phyloP scores from a whole-genome alignment of 441 rosid species.

The Croton setiger region DNA sequence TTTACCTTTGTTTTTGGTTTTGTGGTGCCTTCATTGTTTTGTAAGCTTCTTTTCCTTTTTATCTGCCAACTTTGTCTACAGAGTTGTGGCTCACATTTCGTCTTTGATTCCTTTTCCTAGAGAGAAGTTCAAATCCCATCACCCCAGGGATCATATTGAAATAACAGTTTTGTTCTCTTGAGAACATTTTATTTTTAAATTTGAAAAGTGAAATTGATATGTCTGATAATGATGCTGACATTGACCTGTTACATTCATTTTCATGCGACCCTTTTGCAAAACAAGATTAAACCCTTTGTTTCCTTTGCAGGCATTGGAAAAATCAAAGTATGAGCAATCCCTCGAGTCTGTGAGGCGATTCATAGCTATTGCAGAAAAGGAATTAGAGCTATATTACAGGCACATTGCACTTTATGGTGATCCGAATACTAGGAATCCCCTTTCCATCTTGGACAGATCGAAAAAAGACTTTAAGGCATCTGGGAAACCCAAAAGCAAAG shows the following conservation, averaged over 20 bases:
- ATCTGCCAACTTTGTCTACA: background rate
- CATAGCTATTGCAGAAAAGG: conserved; percentile 72
- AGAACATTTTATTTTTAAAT: background rate
- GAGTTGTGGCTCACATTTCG: background rate
- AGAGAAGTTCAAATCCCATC: background rate
- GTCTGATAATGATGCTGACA: background rate
- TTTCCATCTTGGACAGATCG: conserved; percentile 43
- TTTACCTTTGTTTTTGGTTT: too few species aligned
- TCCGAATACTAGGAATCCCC: conserved; percentile 51
- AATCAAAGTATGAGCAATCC: conserved; percentile 84
- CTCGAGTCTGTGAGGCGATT: conserved; percentile 74
- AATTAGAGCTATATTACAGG: conserved; percentile 66
- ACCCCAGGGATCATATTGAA: background rate
- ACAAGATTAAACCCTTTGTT: background rate
- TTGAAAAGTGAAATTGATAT: background rate
- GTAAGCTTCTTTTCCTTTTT: too few species aligned
- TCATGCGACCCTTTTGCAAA: background rate
- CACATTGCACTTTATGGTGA: conserved; percentile 68
- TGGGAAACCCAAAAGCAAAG: conserved; percentile 24
- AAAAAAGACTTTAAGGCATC: conserved; percentile 27
- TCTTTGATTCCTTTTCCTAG: background rate
- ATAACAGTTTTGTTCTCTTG: background rate
- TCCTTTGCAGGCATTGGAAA: conserved; percentile 67
- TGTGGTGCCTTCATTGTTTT: too few species aligned
- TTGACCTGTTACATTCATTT: background rate